phyloP scores from a whole-genome alignment of 2,329 filamentous ascomycete species.

The Mycosphaerelloides madeirae region DNA sequence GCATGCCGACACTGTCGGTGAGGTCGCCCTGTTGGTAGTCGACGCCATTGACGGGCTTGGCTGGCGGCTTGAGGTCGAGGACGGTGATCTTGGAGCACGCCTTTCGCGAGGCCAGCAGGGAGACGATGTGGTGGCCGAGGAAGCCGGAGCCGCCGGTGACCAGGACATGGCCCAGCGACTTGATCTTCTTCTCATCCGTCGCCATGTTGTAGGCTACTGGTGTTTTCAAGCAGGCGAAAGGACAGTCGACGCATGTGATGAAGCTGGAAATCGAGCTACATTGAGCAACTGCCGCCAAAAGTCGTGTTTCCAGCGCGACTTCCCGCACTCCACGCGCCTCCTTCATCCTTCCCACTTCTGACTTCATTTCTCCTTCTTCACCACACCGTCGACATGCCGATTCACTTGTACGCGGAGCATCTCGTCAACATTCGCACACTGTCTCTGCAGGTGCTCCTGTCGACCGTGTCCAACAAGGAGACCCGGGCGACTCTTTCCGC shows the following conservation, averaged over 20 bases:
- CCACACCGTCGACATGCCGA: conserved; percentile 15
- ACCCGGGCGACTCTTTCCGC: conserved; percentile 43
- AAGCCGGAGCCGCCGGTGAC: conserved; percentile 51
- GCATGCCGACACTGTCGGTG: conserved; percentile 41
- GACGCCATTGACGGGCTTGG: conserved; percentile 39
- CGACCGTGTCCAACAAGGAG: conserved; percentile 38
- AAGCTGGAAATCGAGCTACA: background rate
- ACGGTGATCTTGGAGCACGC: conserved; percentile 43
- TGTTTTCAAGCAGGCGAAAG: background rate
- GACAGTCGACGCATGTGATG: background rate
- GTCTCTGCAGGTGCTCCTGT: conserved; percentile 52
- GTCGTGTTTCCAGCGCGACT: background rate
- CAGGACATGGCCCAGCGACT: conserved; percentile 42
- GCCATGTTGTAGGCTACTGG: conserved; percentile 7
- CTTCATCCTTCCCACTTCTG: background rate
- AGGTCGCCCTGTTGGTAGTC: conserved; percentile 50
- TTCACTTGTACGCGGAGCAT: conserved; percentile 56
- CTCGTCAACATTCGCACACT: conserved; percentile 58
- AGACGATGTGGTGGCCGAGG: conserved; percentile 49
- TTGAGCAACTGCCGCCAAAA: background rate
- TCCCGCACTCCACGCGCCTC: too few relatives aligned
- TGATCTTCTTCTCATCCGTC: conserved; percentile 14
- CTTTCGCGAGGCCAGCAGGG: conserved; percentile 39
- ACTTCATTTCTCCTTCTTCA: background rate
- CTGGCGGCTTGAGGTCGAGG: conserved; percentile 43